phyloP scores from a whole-genome alignment of 2,329 filamentous ascomycete genomes.

The Aspergillus aculeatus region DNA sequence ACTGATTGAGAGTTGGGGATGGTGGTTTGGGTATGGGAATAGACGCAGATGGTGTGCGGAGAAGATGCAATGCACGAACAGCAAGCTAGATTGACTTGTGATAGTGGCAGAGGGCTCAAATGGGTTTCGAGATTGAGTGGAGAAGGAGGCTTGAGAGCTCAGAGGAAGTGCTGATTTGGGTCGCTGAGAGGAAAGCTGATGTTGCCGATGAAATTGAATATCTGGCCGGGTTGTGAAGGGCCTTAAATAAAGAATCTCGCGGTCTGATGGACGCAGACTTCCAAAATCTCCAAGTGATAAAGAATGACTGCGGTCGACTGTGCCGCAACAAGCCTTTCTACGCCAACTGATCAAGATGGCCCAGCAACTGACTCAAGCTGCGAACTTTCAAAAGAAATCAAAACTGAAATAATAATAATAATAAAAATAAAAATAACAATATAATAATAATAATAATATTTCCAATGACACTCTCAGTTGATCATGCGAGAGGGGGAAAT shows the following conservation, averaged over 20 bases:
- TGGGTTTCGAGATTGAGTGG: constrained; percentile 1
- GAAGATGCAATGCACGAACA: not conserved
- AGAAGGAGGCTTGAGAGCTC: constrained; percentile 3
- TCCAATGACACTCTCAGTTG: not conserved
- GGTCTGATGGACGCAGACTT: constrained; percentile 12
- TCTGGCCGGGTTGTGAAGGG: constrained; percentile 16
- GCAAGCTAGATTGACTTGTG: not conserved
- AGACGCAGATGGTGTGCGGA: not conserved
- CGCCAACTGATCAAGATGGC: constrained; percentile 14
- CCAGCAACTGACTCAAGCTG: constrained; percentile 10
- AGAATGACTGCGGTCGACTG: constrained; percentile 21
- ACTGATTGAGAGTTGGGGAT: not conserved
- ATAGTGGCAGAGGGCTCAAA: not conserved
- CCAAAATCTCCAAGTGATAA: constrained; percentile 14
- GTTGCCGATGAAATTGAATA: constrained; percentile 8
- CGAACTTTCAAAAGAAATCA: constrained; percentile 9
- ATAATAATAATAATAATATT: constrained; percentile 9
- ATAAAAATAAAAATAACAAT: constrained; percentile 6
- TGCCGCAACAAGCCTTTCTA: constrained; percentile 23
- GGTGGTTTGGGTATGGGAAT: not conserved
- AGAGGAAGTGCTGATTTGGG: not conserved
- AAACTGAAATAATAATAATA: constrained; percentile 8
- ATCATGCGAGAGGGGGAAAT: constrained; percentile 6
- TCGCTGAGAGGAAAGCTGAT: constrained; percentile 3
- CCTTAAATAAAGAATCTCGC: constrained; percentile 23